Evolutionary conservation across 331 rosid species (phyloP).

Genomic region (Rosa hybrid): DNA sequence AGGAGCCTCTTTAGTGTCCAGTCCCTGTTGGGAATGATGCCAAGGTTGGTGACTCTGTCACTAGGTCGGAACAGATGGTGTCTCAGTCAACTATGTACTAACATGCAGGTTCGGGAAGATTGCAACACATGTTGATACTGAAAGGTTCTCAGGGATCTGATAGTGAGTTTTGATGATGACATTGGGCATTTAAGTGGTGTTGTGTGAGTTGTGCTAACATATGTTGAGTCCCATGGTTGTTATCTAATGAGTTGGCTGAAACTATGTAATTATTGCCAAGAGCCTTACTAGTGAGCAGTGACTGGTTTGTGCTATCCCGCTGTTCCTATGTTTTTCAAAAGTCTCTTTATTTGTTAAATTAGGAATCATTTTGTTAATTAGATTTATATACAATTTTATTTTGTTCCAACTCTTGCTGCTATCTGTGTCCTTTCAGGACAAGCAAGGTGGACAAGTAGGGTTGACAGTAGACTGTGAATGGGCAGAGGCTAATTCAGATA

Average conservation of each 20-base stretch:
- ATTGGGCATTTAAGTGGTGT: background rate
- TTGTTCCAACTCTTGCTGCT: constrained; percentile 24
- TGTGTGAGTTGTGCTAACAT: background rate
- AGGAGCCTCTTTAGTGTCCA: background rate
- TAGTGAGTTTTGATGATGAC: background rate
- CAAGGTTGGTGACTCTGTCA: background rate
- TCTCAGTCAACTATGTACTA: background rate
- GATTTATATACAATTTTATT: background rate
- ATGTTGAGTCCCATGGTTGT: background rate
- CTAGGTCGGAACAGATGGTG: background rate
- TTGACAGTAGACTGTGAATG: constrained; percentile 84
- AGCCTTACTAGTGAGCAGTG: background rate
- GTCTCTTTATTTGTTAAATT: background rate
- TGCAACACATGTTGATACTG: background rate
- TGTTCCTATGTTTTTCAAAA: background rate
- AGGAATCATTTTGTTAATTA: background rate
- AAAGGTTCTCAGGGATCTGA: background rate
- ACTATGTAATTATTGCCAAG: background rate
- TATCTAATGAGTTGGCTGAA: background rate
- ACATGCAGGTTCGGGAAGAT: background rate
- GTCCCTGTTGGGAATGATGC: background rate
- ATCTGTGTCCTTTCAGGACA: constrained; percentile 46
- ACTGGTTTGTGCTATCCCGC: background rate
- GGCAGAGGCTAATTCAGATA: constrained; percentile 88
- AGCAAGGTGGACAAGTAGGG: constrained; percentile 85